Evolutionary conservation across 2,329 filamentous ascomycete genomes (phyloP).

Genomic region (Calcarisporium arbuscula): DNA sequence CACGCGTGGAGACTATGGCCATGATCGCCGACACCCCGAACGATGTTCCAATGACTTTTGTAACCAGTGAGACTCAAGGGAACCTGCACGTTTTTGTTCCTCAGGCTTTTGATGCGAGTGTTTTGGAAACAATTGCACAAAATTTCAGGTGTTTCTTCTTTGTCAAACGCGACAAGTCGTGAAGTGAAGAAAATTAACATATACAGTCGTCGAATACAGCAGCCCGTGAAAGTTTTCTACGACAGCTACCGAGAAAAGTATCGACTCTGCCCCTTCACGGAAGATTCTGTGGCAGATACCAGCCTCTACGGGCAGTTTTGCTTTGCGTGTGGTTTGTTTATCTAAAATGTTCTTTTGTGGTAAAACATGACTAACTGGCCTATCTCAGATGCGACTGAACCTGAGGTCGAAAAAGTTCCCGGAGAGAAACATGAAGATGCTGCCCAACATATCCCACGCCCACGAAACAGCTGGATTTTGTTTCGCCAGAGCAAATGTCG

Average conservation of each 20-base stretch:
- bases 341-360: background rate
- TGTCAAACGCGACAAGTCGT: too few relatives aligned
- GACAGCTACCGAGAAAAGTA: constrained; percentile 17
- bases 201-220: constrained; percentile 15
- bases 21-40: constrained; percentile 1
- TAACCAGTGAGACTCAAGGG: constrained; percentile 14
- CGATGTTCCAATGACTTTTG: constrained; percentile 17
- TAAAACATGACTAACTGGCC: background rate
- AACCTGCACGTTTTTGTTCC: constrained; percentile 21
- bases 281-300: constrained; percentile 8
- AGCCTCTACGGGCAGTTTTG: constrained; percentile 11
- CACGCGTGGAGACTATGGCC: constrained; percentile 4
- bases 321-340: constrained; percentile 15
- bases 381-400: constrained; percentile 7
- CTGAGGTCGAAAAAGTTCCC: background rate
- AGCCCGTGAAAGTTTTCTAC: constrained; percentile 20
- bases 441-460: constrained; percentile 17
- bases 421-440: constrained; percentile 1
- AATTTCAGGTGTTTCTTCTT: constrained; percentile 18
- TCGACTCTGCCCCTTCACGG: constrained; percentile 18
- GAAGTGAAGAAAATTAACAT: constrained; percentile 3
- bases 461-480: constrained; percentile 26
- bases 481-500: constrained; percentile 23
- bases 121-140: constrained; percentile 15
- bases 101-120: constrained; percentile 11